These are phyloP conservation scores for Musa itinerans DNA, from an alignment of 176 grass and related monocot species.

Conservation along the genomic window DNA sequence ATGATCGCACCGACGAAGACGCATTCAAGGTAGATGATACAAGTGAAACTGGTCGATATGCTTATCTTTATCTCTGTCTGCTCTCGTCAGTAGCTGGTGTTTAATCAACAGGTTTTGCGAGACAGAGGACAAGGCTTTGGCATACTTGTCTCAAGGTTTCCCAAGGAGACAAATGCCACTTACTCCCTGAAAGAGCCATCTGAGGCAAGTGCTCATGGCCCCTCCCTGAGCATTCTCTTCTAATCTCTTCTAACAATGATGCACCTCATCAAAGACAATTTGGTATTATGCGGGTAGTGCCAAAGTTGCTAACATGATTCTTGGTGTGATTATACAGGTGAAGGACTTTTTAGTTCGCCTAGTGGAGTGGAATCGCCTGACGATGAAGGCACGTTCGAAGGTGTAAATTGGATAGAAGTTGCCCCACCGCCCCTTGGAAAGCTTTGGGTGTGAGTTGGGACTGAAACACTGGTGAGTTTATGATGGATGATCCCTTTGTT, in stretches of 20 bases:
- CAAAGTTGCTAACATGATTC: neutral
- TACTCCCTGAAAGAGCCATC: conserved; percentile 69
- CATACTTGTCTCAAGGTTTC: conserved; percentile 73
- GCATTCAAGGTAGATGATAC: conserved; percentile 53
- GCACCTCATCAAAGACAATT: neutral
- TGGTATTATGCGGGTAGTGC: neutral
- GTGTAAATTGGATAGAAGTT: conserved; percentile 6
- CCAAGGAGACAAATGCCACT: conserved; percentile 69
- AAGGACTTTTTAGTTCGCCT: neutral
- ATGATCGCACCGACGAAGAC: conserved; percentile 94
- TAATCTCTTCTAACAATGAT: too few species aligned
- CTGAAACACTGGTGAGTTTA: too few species aligned
- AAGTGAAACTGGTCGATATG: neutral
- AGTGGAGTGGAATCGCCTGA: neutral
- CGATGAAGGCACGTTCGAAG: neutral
- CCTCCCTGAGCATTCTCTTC: neutral
- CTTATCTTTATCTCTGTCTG: neutral
- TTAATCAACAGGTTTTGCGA: conserved; percentile 34
- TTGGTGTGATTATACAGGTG: neutral
- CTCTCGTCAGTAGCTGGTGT: neutral
- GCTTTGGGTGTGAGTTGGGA: neutral
- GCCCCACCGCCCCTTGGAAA: neutral
- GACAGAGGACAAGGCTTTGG: conserved; percentile 55
- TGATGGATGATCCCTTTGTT: neutral
- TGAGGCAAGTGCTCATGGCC: conserved; percentile 31